phyloP scores from a whole-genome alignment of 1,139 yeast genomes.

The Diutina neorugosa region DNA sequence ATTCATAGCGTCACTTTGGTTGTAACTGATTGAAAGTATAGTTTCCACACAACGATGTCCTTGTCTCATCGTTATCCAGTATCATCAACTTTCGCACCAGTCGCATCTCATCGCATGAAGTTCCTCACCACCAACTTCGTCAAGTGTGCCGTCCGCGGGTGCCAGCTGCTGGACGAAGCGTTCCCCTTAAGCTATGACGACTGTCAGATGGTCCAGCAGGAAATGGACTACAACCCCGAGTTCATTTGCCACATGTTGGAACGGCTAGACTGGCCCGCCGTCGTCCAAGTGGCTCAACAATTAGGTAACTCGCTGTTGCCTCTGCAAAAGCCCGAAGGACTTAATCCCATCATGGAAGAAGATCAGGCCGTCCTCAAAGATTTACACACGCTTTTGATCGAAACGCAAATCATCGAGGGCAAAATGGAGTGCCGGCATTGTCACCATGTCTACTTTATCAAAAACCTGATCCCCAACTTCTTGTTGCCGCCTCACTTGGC shows the following conservation, averaged over 20 bases:
- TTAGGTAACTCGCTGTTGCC: slow-evolving; percentile 63
- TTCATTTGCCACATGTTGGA: slow-evolving; percentile 69
- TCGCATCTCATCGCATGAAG: slow-evolving; percentile 44
- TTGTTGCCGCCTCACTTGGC: slow-evolving; percentile 81
- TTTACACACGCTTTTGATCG: slow-evolving; percentile 66
- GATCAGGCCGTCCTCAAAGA: slow-evolving; percentile 54
- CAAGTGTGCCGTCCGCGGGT: slow-evolving; percentile 78
- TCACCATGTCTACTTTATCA: slow-evolving; percentile 77
- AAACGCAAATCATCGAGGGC: slow-evolving; percentile 80
- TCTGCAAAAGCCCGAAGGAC: slow-evolving; percentile 47
- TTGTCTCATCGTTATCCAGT: too few species aligned
- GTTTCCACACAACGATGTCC: too few species aligned
- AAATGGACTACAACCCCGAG: slow-evolving; percentile 74
- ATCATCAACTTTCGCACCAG: neutral
- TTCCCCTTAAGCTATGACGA: slow-evolving; percentile 73
- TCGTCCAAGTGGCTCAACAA: slow-evolving; percentile 63
- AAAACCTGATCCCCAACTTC: slow-evolving; percentile 89
- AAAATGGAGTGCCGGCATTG: slow-evolving; percentile 83
- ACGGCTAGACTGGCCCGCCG: slow-evolving; percentile 81
- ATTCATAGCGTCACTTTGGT: too few species aligned
- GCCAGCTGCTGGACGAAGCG: slow-evolving; percentile 62
- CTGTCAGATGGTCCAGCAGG: slow-evolving; percentile 63
- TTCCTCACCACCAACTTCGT: slow-evolving; percentile 90
- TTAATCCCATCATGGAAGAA: slow-evolving; percentile 45
- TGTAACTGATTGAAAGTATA: too few species aligned